phyloP scores from a whole-genome alignment of 139 green algal species.

The Ostreobium quekettii region DNA sequence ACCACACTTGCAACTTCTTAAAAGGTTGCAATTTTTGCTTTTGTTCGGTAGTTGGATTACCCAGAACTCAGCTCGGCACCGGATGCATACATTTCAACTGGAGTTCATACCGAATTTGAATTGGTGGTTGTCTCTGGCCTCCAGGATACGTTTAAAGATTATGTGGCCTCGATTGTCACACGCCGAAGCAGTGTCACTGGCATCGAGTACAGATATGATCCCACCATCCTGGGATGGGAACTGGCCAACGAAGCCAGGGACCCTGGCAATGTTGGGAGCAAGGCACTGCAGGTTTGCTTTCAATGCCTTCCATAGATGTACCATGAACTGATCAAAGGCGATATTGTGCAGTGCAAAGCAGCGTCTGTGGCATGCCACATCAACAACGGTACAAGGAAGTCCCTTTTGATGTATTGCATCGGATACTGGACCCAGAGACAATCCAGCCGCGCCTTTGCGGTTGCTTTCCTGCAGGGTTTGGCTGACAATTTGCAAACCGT shows the following conservation, averaged over 20 bases:
- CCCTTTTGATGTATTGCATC: neutral
- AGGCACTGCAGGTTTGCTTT: slow-evolving; percentile 22
- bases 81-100: too few species aligned
- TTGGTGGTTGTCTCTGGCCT: too few species aligned
- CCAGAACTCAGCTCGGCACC: too few species aligned
- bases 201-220: slow-evolving; percentile 53
- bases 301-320: neutral
- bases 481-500: neutral
- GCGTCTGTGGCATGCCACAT: too few species aligned
- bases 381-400: neutral
- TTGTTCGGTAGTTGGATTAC: too few species aligned
- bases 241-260: slow-evolving; percentile 56
- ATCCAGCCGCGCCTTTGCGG: neutral
- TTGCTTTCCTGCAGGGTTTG: neutral
- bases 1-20: too few species aligned
- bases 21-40: too few species aligned
- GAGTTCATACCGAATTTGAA: too few species aligned
- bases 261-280: slow-evolving; percentile 26
- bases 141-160: slow-evolving; percentile 10
- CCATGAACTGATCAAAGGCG: neutral
- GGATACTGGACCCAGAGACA: neutral
- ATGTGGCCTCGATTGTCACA: slow-evolving; percentile 20
- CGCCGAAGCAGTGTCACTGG: slow-evolving; percentile 46
- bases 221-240: slow-evolving; percentile 52
- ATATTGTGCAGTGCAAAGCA: neutral